phyloP scores from a whole-genome alignment of 257 asterid genomes.

The Solanum bulbocastanum region DNA sequence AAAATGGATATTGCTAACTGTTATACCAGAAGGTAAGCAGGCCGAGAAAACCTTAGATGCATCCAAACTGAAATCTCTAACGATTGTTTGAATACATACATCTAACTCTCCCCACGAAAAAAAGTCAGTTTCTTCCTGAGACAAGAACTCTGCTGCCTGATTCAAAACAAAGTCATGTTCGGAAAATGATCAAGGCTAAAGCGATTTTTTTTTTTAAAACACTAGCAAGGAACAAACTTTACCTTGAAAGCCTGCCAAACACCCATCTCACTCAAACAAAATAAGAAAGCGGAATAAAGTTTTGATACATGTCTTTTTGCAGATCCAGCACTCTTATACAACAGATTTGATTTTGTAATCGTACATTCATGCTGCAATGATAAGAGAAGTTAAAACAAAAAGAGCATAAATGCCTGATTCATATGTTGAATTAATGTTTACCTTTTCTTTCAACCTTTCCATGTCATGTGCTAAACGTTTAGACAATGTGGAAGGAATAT shows the following conservation, averaged over 20 bases:
- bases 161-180: neutral
- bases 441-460: slow-evolving; percentile 29
- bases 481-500: slow-evolving; percentile 10
- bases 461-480: slow-evolving; percentile 11
- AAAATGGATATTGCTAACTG: neutral
- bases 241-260: slow-evolving; percentile 70
- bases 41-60: slow-evolving; percentile 34
- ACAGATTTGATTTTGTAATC: slow-evolving; percentile 7
- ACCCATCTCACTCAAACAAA: slow-evolving; percentile 69
- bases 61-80: slow-evolving; percentile 38
- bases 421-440: slow-evolving; percentile 4
- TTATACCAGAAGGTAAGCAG: slow-evolving; percentile 43
- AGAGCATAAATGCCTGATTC: too few species aligned
- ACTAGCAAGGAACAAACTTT: neutral
- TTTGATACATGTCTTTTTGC: slow-evolving; percentile 30
- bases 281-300: slow-evolving; percentile 24
- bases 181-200: neutral
- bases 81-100: slow-evolving; percentile 21
- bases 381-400: neutral
- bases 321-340: slow-evolving; percentile 26
- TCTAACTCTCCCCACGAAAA: slow-evolving; percentile 36
- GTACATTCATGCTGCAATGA: slow-evolving; percentile 33
- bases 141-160: slow-evolving; percentile 61
- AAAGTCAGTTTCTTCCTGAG: slow-evolving; percentile 20
- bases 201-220: neutral